phyloP scores from a whole-genome alignment of 2,329 filamentous ascomycete genomes.

The Trichoderma koningiopsis region DNA sequence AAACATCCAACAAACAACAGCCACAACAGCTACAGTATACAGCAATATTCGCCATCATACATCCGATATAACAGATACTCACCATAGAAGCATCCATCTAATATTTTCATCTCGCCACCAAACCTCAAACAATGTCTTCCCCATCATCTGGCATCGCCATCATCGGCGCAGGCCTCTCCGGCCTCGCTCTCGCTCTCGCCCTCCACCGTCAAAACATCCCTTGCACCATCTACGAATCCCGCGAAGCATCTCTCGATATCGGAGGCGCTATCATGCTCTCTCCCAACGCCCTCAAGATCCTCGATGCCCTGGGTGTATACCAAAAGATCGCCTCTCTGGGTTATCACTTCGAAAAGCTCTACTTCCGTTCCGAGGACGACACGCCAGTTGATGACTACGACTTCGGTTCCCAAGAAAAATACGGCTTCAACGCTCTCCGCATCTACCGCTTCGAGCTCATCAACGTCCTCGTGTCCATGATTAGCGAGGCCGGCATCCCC shows the following conservation, averaged over 20 bases:
- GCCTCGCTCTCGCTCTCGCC: slow-evolving; percentile 57
- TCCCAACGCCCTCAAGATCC: slow-evolving; percentile 58
- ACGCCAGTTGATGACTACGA: slow-evolving; percentile 46
- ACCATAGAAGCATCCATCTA: not conserved
- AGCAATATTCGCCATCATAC: not conserved
- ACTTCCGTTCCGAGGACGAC: slow-evolving; percentile 45
- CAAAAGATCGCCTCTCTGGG: slow-evolving; percentile 46
- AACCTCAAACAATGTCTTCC: not conserved
- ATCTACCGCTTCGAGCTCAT: slow-evolving; percentile 58
- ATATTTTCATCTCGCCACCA: not conserved
- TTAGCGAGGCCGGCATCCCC: slow-evolving; percentile 44
- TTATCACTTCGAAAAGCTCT: slow-evolving; percentile 54
- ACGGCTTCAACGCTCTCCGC: slow-evolving; percentile 56
- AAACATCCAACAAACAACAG: not conserved
- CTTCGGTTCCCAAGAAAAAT: slow-evolving; percentile 50
- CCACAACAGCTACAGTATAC: not conserved
- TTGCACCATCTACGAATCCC: slow-evolving; percentile 54
- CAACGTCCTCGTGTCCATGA: slow-evolving; percentile 47
- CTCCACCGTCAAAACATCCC: slow-evolving; percentile 54
- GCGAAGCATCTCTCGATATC: slow-evolving; percentile 47
- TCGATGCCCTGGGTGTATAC: slow-evolving; percentile 55
- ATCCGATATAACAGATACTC: not conserved
- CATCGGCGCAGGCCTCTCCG: slow-evolving; percentile 45
- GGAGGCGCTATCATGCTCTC: slow-evolving; percentile 62
- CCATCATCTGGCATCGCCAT: slow-evolving; percentile 33